phyloP scores from a whole-genome alignment of 805 yeast species.

The Kuraishia molischiana region DNA sequence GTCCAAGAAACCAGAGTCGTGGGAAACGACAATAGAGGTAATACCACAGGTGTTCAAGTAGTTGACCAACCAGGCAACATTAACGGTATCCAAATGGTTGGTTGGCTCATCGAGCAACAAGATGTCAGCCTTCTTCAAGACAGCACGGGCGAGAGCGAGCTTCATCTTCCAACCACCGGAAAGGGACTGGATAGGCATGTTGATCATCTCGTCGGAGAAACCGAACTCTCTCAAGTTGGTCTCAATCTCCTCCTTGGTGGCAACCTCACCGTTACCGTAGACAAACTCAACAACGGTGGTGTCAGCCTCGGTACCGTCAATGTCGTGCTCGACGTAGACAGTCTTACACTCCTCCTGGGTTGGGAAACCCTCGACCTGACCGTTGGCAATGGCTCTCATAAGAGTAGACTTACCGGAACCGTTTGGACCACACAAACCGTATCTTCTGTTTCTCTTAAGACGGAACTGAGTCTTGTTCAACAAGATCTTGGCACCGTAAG shows the following conservation, averaged over 20 bases:
- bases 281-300: slow-evolving; percentile 92
- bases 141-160: slow-evolving; percentile 98
- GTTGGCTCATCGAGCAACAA: slow-evolving; percentile 99
- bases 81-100: slow-evolving; percentile 99
- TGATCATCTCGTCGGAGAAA: slow-evolving; percentile 89
- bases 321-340: slow-evolving; percentile 99
- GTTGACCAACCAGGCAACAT: slow-evolving; percentile 99
- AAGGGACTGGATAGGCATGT: slow-evolving; percentile 89
- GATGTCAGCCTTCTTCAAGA: slow-evolving; percentile 95
- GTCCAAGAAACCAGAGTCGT: slow-evolving; percentile 99
- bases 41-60: slow-evolving; percentile 98
- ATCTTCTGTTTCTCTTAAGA: slow-evolving; percentile 98
- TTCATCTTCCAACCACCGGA: slow-evolving; percentile 99
- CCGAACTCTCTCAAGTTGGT: slow-evolving; percentile 81
- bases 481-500: slow-evolving; percentile 99
- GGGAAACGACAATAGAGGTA: slow-evolving; percentile 97
- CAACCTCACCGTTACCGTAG: slow-evolving; percentile 69
- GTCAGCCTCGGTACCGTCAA: slow-evolving; percentile 96
- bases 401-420: slow-evolving; percentile 99
- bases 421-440: slow-evolving; percentile 99
- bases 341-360: slow-evolving; percentile 98
- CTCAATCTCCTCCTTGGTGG: slow-evolving; percentile 62
- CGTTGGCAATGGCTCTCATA: slow-evolving; percentile 97
- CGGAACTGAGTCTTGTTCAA: slow-evolving; percentile 99
- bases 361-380: slow-evolving; percentile 99